Evolutionary conservation across 2,329 filamentous ascomycete genomes (phyloP), one percentile per base, ranked within the genome.

Genomic region (Nannizzia gypsea): DNA sequence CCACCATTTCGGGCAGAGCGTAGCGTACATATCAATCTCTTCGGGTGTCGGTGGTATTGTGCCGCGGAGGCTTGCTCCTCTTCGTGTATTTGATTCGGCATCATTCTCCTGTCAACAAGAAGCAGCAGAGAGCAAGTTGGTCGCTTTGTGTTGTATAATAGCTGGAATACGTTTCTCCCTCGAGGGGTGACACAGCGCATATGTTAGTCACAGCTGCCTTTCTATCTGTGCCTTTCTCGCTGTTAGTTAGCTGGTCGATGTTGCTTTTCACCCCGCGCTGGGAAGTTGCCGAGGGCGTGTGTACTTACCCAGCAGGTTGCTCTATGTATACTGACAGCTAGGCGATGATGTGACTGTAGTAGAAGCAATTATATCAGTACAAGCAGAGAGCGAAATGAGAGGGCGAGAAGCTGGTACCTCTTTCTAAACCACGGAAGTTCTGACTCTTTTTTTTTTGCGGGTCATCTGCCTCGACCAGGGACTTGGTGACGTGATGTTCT

Each of bases 1-100:
- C 72, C 73, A 66, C 73, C 73, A 22, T 72, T 72, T 42, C 71
- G 70, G 36, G 31, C 20, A 58, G 31, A 3, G 24, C 4, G 22
- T 24, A 26, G 42, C 68, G 26, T 70, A 74, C 73, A 75, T 59
- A 75, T 74, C 26, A 75, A 66, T 62, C 73, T 73, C 66, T 74
- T 74, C 26, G 73, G 73, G 44, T 71, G 71, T 42, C 54, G 56
- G 40, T 58, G 56, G 24, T 58, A 40, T 26, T 58, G 56, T 24
- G 48, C 48, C 5, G 54, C 26, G 13, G 48, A 52, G 3, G 22
- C 48, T 20, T n/a, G n/a, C n/a, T 38, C 54, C n/a, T 11, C 36
- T 17, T 26, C 54, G 9, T 11, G 46, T 17, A 9, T n/a, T 22
- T 56, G 38, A 26, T 59, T 57, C 31, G 54, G 57, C 31, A 52